A percentile compares a stretch with the other conserved stretches of the same genome.
Conservation (phyloP, 805 yeast species). For the Vanderwaltozyma verrucispora region DNA sequence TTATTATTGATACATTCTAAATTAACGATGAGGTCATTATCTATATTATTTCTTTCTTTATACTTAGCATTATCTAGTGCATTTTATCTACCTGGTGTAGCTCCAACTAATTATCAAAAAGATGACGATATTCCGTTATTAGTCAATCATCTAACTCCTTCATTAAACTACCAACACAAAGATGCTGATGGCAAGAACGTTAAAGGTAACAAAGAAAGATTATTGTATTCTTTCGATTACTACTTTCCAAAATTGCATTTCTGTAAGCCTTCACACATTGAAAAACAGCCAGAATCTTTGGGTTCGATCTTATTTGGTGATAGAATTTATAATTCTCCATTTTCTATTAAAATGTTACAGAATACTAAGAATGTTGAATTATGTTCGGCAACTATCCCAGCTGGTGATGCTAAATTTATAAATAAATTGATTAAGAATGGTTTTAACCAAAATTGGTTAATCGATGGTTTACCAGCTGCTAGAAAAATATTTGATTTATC, state of each 20-base stretch:
- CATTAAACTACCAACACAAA: constrained; percentile 36
- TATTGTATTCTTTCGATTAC: constrained; percentile 67
- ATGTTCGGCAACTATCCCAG: constrained; percentile 51
- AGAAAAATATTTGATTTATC: constrained; percentile 44
- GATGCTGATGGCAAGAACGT: constrained; percentile 31
- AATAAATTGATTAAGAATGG: constrained; percentile 72
- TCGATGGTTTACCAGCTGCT: constrained; percentile 94
- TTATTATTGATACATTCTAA: background rate
- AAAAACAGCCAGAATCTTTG: constrained; percentile 73
- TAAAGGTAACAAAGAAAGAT: constrained; percentile 37
- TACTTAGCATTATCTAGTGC: constrained; percentile 28
- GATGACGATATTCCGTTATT: constrained; percentile 66
- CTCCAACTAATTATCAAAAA: constrained; percentile 77
- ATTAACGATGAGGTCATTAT: background rate
- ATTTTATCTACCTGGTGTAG: constrained; percentile 91
- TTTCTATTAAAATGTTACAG: constrained; percentile 66
- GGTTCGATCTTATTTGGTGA: constrained; percentile 95
- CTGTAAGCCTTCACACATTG: constrained; percentile 51
- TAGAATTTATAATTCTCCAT: constrained; percentile 88
- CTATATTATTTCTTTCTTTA: background rate
- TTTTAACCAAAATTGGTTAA: constrained; percentile 81
- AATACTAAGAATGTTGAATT: constrained; percentile 56
- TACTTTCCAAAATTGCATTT: constrained; percentile 77
- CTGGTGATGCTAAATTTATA: constrained; percentile 62
- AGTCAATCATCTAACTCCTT: constrained; percentile 88